Conservation (phyloP, 2,329 filamentous ascomycete species). For the Fusarium pininemorale region DNA sequence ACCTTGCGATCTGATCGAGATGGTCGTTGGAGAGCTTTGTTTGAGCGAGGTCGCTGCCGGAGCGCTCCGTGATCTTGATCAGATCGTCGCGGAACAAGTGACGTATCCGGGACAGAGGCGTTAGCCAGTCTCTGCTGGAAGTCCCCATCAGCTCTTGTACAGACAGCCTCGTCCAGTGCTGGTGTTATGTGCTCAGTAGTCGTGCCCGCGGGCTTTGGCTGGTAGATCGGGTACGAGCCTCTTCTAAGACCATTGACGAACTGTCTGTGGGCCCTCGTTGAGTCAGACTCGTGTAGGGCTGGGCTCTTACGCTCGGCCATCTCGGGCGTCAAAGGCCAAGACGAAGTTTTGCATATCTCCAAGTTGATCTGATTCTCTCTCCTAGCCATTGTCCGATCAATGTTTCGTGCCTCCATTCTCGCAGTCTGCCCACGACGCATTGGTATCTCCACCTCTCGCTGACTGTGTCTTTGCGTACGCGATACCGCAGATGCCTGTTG, state of each 20-base stretch:
- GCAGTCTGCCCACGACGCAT: neutral
- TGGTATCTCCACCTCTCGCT: neutral
- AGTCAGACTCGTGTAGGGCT: neutral
- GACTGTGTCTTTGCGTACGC: neutral
- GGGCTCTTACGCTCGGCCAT: neutral
- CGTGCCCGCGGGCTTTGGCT: too few relatives aligned
- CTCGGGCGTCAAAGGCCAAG: neutral
- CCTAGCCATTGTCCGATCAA: neutral
- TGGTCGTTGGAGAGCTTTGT: neutral
- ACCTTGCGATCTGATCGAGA: neutral
- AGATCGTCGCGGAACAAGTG: neutral
- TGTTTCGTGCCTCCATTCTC: neutral
- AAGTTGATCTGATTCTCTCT: fast-evolving
- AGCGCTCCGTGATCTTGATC: fast-evolving
- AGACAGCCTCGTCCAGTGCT: neutral
- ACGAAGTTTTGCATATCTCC: neutral
- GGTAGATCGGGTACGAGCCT: neutral
- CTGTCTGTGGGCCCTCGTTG: neutral
- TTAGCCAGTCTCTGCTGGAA: neutral
- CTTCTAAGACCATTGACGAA: too few relatives aligned
- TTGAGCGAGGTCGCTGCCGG: fast-evolving
- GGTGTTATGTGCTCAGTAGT: too few relatives aligned
- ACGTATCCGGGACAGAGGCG: neutral
- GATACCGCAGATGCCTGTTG: neutral
- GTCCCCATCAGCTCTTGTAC: neutral